These are phyloP conservation scores for Metschnikowia proteae DNA, from an alignment of 805 yeast species.

Conservation along the genomic window DNA sequence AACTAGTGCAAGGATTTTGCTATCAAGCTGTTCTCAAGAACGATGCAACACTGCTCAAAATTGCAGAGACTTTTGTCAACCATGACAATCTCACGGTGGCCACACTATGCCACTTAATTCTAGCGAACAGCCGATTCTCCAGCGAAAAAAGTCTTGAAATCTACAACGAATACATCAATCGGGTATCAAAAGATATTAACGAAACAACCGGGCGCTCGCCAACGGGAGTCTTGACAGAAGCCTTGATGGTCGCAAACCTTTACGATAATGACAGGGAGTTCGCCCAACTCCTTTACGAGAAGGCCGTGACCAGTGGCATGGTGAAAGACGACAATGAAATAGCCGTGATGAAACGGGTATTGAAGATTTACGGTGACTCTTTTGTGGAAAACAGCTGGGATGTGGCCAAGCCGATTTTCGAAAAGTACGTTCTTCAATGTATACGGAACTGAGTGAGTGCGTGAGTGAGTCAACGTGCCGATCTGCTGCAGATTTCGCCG, in stretches of 20 bases:
- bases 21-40: slow-evolving; percentile 35
- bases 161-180: slow-evolving; percentile 44
- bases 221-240: slow-evolving; percentile 44
- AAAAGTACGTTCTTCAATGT: slow-evolving; percentile 21
- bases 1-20: slow-evolving; percentile 38
- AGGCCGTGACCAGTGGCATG: slow-evolving; percentile 36
- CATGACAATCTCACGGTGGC: slow-evolving; percentile 27
- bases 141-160: slow-evolving; percentile 37
- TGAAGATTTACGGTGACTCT: slow-evolving; percentile 52
- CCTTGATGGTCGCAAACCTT: slow-evolving; percentile 42
- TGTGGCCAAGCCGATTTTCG: slow-evolving; percentile 30
- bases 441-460: slow-evolving; percentile 6
- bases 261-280: slow-evolving; percentile 50
- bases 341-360: slow-evolving; percentile 37
- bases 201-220: slow-evolving; percentile 33
- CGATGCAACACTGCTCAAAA: slow-evolving; percentile 24
- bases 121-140: slow-evolving; percentile 39
- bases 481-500: slow-evolving; percentile 1
- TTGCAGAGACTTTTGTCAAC: slow-evolving; percentile 37
- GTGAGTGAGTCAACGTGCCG: neutral
- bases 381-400: slow-evolving; percentile 35
- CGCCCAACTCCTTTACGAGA: slow-evolving; percentile 49
- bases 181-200: slow-evolving; percentile 30
- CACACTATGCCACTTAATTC: slow-evolving; percentile 38
- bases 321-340: slow-evolving; percentile 40